phyloP scores from a whole-genome alignment of 352 stramenopile species.

The Phytophthora uliginosa region DNA sequence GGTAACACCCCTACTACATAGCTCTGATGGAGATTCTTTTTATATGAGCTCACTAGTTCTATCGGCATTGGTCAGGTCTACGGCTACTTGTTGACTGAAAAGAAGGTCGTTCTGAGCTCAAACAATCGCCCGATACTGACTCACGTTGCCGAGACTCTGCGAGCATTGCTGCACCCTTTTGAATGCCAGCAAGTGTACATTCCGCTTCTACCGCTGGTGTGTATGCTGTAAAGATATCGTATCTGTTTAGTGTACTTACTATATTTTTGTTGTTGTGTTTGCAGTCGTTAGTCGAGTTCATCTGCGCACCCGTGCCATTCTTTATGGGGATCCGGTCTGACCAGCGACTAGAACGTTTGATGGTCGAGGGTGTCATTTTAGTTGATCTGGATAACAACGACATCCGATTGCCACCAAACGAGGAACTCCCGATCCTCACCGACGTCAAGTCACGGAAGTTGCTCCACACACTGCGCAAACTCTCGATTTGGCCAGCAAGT shows the following conservation, averaged over 20 bases:
- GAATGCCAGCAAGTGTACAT: conserved; percentile 85
- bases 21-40: background rate
- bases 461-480: conserved; percentile 59
- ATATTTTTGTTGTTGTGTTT: conserved; percentile 3
- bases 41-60: background rate
- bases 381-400: conserved; percentile 82
- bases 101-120: conserved; percentile 76
- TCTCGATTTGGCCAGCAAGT: conserved; percentile 50
- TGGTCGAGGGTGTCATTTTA: conserved; percentile 66
- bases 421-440: conserved; percentile 57
- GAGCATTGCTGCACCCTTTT: conserved; percentile 70
- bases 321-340: conserved; percentile 79
- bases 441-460: conserved; percentile 75
- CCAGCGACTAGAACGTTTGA: conserved; percentile 46
- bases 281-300: conserved; percentile 75
- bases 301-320: conserved; percentile 79
- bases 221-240: background rate
- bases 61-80: conserved; percentile 47
- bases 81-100: conserved; percentile 69
- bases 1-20: conserved; percentile 25
- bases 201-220: conserved; percentile 70
- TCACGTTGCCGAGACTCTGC: conserved; percentile 70
- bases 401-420: conserved; percentile 49
- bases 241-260: background rate
- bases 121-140: conserved; percentile 68